Evolutionary conservation across 2,329 filamentous ascomycete genomes (phyloP).

Genomic region (Botrytis tulipae): DNA sequence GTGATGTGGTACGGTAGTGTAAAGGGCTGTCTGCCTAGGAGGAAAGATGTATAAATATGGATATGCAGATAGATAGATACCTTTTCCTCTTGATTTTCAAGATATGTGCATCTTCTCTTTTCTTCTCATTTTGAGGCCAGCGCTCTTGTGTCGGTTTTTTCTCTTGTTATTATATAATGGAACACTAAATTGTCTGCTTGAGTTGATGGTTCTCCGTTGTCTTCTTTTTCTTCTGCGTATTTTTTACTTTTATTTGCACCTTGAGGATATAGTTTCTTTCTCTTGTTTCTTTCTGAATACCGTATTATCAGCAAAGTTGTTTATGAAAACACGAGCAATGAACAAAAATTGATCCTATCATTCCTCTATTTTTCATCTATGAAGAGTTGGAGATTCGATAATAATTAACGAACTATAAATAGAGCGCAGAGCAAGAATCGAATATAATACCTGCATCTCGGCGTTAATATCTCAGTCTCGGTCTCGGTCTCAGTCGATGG

Average conservation of each 20-base stretch:
- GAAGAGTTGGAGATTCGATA: background rate
- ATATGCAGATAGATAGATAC: background rate
- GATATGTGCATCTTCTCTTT: background rate
- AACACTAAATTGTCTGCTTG: background rate
- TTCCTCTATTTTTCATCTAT: background rate
- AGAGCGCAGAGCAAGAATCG: too few species aligned
- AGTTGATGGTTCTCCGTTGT: background rate
- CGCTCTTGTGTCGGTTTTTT: background rate
- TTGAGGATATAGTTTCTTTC: too few species aligned
- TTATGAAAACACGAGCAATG: background rate
- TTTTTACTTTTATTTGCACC: too few species aligned
- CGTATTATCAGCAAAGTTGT: background rate
- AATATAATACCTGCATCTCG: too few species aligned
- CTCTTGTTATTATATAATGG: background rate
- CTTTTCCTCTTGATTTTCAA: background rate
- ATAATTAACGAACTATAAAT: background rate
- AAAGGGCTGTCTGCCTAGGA: background rate
- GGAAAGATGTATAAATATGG: background rate
- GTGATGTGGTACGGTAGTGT: background rate
- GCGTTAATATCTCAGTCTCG: background rate
- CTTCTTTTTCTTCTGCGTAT: background rate
- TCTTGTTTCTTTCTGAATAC: too few species aligned
- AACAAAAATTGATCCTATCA: fast-evolving
- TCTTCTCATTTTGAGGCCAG: background rate
- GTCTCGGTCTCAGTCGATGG: background rate